phyloP scores from a whole-genome alignment of 495 filamentous ascomycete genomes.

The Lepidopterella palustris region DNA sequence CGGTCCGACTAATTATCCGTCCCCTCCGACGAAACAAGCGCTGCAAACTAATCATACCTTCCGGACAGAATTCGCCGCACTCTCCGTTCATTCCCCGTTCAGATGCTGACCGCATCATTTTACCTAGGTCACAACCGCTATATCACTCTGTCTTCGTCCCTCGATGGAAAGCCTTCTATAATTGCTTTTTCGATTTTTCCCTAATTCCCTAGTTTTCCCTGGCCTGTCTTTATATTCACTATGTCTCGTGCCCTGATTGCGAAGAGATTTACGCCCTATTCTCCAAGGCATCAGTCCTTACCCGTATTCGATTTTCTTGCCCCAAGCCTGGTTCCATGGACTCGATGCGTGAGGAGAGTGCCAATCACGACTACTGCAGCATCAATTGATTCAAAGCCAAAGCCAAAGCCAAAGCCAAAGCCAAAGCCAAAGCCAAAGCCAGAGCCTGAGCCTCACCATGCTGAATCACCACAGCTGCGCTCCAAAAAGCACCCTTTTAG shows the following conservation, averaged over 20 bases:
- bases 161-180: background rate
- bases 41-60: too few species aligned
- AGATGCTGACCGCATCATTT: background rate
- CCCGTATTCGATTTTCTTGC: slow-evolving; percentile 32
- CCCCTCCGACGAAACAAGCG: background rate
- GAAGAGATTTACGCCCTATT: slow-evolving; percentile 1
- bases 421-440: background rate
- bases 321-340: slow-evolving; percentile 21
- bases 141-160: background rate
- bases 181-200: too few species aligned
- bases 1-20: background rate
- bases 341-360: background rate
- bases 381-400: slow-evolving; percentile 3
- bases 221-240: too few species aligned
- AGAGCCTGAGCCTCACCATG: too few species aligned
- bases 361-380: background rate
- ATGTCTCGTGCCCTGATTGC: slow-evolving; percentile 6
- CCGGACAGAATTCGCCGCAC: too few species aligned
- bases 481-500: slow-evolving; percentile 52
- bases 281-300: background rate
- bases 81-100: background rate
- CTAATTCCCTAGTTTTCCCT: too few species aligned
- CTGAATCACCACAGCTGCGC: background rate
- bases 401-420: background rate
- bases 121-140: background rate